These are phyloP conservation scores for Yarrowia porcina DNA, from an alignment of 805 yeast genomes.

Conservation along the genomic window DNA sequence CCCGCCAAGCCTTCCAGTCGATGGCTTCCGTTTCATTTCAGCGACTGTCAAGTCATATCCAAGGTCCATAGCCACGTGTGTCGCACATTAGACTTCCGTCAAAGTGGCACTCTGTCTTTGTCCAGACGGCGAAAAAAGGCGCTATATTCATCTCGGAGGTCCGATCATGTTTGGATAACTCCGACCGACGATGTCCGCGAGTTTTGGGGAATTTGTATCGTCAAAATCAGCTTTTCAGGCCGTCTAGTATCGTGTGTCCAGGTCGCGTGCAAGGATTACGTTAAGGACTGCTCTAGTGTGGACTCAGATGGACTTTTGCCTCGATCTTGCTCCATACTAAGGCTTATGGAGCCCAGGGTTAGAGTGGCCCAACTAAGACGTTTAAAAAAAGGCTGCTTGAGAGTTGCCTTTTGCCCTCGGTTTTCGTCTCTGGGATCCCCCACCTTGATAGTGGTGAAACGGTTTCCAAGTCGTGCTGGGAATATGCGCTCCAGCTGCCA, in stretches of 20 bases:
- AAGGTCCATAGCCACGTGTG: slow-evolving; percentile 24
- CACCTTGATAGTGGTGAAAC: not conserved
- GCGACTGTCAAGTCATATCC: not conserved
- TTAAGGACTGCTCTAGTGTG: slow-evolving; percentile 14
- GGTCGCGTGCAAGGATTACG: slow-evolving; percentile 9
- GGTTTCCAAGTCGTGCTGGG: slow-evolving; percentile 11
- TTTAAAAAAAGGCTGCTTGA: too few relatives aligned
- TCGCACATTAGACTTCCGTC: slow-evolving; percentile 2
- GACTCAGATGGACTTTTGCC: not conserved
- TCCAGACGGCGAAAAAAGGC: not conserved
- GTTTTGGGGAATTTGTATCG: too few relatives aligned
- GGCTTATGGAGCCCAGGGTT: slow-evolving; percentile 5
- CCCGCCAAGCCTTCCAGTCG: slow-evolving; percentile 13
- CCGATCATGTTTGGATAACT: not conserved
- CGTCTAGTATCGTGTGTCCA: too few relatives aligned
- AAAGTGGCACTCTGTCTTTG: not conserved
- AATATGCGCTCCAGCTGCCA: slow-evolving; percentile 8
- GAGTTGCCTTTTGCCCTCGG: not conserved
- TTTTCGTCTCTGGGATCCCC: too few relatives aligned
- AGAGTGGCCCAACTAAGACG: not conserved
- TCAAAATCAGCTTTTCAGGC: too few relatives aligned
- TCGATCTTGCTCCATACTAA: slow-evolving; percentile 1
- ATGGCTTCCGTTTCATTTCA: slow-evolving; percentile 6
- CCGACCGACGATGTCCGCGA: too few relatives aligned
- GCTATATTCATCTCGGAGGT: not conserved